A percentile compares a stretch with the other conserved stretches of the same genome.
phyloP scores from a whole-genome alignment of 1,284 basidiomycete species.

The Fomitiporia mediterranea region DNA sequence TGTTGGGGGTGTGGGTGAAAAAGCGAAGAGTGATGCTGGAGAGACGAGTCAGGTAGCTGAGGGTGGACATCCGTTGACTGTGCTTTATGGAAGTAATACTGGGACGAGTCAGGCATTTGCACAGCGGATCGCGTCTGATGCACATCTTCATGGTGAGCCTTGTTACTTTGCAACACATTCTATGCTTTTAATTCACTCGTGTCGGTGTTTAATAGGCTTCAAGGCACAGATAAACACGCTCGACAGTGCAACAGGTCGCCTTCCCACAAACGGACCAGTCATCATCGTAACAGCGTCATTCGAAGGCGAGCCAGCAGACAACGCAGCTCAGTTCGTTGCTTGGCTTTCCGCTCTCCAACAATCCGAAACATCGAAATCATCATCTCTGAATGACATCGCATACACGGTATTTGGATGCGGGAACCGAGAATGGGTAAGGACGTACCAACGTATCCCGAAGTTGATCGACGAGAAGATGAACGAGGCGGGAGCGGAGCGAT shows the following conservation, averaged over 20 bases:
- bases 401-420: slow-evolving; percentile 53
- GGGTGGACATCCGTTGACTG: slow-evolving; percentile 31
- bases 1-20: neutral
- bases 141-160: slow-evolving; percentile 34
- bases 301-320: slow-evolving; percentile 50
- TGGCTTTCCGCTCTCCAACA: slow-evolving; percentile 34
- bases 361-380: slow-evolving; percentile 22
- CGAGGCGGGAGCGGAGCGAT: slow-evolving; percentile 37
- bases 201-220: slow-evolving; percentile 40
- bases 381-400: slow-evolving; percentile 35
- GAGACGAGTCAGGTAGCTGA: neutral
- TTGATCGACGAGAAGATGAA: slow-evolving; percentile 39
- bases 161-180: neutral
- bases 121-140: slow-evolving; percentile 41
- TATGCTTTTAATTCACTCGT: neutral
- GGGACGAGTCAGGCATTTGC: slow-evolving; percentile 50
- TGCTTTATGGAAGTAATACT: slow-evolving; percentile 47
- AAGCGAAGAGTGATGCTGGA: neutral
- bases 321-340: slow-evolving; percentile 44
- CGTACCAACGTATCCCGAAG: slow-evolving; percentile 48
- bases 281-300: slow-evolving; percentile 49
- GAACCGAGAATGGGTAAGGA: slow-evolving; percentile 49
- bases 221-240: slow-evolving; percentile 38
- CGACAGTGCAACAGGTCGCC: slow-evolving; percentile 37
- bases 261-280: slow-evolving; percentile 45